Evolutionary conservation across 2,329 filamentous ascomycete genomes (phyloP), one percentile per base, ranked within the genome.

Genomic region (Aspergillus fischeri): DNA sequence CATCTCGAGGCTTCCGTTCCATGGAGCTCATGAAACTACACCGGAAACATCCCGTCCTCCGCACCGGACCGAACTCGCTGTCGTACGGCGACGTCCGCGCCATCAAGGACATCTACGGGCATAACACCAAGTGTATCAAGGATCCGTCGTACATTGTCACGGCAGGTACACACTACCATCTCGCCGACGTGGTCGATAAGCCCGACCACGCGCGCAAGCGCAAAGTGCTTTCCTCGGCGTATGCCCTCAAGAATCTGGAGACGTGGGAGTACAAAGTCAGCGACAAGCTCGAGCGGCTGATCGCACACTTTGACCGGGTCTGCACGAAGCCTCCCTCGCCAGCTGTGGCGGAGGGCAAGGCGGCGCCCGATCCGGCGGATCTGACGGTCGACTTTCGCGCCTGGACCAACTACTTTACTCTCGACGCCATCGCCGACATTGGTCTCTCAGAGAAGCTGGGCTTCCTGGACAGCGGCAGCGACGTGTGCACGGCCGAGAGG

Each of bases 361-460:
- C 59, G 4, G 60, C 60, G 0, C 64, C 65, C 0, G 63, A 65
- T 47, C 59, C 59, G 8, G 49, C 57, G 7, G 67, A 69, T 4
- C 55, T 68, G 8, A 80, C 72, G 0, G 71, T 84, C 20, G 79
- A 84, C 62, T 80, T 79, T 54, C 77, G 81, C 4, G 70, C 72
- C 5, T 84, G 77, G 77, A 74, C 76, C 25, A 84, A 83, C 67
- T 82, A 81, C 70, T 84, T 84, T 66, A 81, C 80, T 0, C 71
- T 84, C 14, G 82, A 85, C 56, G 81, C 80, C 2, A 83, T 84
- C 52, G 80, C 79, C 17, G 80, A 84, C 53, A 84, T 85, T 65
- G 82, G 81, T 1, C 71, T 84, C 0, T 78, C 74, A 0, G 76
- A 82, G 53, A 74, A 72, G n/a, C 74, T 84, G 1, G 78, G 80